Percentiles rank a stretch among this genome's conserved stretches.
Conservation (phyloP, 1,284 basidiomycete species). For the Microbotryomycetes sp. region DNA sequence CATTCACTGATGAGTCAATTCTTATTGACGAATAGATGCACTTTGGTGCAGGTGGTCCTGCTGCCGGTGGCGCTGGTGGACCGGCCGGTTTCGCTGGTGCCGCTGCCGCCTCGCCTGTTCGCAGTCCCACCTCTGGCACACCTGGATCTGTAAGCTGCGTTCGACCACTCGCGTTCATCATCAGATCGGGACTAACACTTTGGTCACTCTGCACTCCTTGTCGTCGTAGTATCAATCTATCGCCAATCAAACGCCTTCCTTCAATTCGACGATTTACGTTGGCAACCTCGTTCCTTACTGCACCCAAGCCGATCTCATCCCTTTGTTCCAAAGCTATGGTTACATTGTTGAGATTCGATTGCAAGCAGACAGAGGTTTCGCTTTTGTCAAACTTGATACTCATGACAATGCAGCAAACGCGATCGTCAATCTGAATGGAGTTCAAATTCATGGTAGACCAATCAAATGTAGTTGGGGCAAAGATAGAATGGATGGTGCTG, state of each 20-base stretch:
- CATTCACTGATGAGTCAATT: too few relatives aligned
- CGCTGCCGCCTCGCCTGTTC: neutral
- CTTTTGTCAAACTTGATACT: conserved; percentile 95
- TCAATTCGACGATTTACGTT: conserved; percentile 94
- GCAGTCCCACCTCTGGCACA: neutral
- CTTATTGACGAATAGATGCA: too few relatives aligned
- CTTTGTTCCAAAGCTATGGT: conserved; percentile 92
- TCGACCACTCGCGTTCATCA: neutral
- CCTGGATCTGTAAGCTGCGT: conserved; percentile 7
- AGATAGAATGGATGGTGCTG: conserved; percentile 47
- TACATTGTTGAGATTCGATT: conserved; percentile 97
- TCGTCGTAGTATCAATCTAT: conserved; percentile 81
- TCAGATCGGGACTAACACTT: conserved; percentile 5
- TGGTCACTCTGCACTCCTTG: neutral
- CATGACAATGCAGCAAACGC: conserved; percentile 97
- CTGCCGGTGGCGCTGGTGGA: too few relatives aligned
- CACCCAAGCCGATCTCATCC: conserved; percentile 90
- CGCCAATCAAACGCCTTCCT: conserved; percentile 78
- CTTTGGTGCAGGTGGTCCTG: neutral
- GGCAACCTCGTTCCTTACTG: conserved; percentile 95
- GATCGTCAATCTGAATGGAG: conserved; percentile 88
- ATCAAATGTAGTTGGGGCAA: conserved; percentile 99
- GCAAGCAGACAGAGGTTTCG: conserved; percentile 96
- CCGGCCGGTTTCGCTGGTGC: too few relatives aligned
- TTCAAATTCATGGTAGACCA: conserved; percentile 88